Evolutionary conservation across 2,329 filamentous ascomycete species (phyloP), one percentile per base, ranked within the genome.

Genomic region (Harringtonia aguacate): DNA sequence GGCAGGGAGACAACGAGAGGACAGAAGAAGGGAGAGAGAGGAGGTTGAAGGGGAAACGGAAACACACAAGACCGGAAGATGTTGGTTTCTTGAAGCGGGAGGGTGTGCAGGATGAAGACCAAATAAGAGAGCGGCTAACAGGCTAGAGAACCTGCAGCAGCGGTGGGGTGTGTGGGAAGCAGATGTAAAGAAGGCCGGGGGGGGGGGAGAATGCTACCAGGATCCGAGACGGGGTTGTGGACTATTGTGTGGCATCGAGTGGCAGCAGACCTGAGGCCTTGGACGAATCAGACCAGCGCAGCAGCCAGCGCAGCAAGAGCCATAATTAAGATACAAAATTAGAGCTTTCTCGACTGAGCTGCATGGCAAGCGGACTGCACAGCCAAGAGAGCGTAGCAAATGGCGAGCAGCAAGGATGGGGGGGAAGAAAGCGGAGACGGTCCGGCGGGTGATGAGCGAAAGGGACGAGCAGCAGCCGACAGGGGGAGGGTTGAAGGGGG

Each of bases 101-200:
- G 18, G n/a, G 22, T 7, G 14, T 14, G 29, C 18, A 17, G 28
- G 14, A 20, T 21, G 13, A 24, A 17, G 20, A 27, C 35, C 10
- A 29, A 28, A 43, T 24, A 24, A 40, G 17, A 42, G 22, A 36
- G 45, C 45, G 45, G 40, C 22, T 30, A 46, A 29, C 29, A 41
- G 33, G 21, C 17, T 47, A 43, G 48, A 47, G 45, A 30, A 33
- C 29, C 46, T 34, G 46, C 43, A 45, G 27, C 41, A 43, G 41
- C 46, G 44, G 45, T 46, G 48, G 36, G 42, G 48, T 27, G 29
- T 40, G 29, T 29, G 33, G 12, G 15, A n/a, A n/a, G 40, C 15
- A 30, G 41, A 20, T 27, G 31, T 13, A 29, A 18, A 36, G 33
- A 33, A 14, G 18, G 20, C 9, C 13, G 21, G 8, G 13, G 38